A percentile compares a stretch with the other conserved stretches of the same genome.
Conservation (phyloP, 345 rosid genomes). For the Arabidopsis arenosa region DNA sequence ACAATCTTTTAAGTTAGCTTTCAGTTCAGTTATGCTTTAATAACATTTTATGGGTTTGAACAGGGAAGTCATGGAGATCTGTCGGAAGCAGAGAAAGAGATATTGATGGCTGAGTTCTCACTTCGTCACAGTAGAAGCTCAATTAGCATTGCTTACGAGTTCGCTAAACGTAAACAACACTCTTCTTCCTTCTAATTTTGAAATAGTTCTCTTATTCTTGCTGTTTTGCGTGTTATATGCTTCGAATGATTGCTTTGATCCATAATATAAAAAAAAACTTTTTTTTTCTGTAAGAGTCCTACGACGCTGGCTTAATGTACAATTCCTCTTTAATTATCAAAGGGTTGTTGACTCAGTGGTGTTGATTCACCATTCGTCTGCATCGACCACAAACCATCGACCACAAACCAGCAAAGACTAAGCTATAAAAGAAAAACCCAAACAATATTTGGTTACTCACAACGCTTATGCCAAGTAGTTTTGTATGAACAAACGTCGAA, state of each 20-base stretch:
- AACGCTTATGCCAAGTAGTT: no score
- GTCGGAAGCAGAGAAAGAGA: constrained; percentile 66
- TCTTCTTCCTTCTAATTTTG: constrained; percentile 6
- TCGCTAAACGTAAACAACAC: constrained; percentile 57
- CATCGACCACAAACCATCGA: not conserved
- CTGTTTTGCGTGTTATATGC: not conserved
- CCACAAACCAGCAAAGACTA: not conserved
- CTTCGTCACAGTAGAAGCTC: constrained; percentile 84
- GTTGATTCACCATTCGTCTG: not conserved
- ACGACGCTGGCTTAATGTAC: not conserved
- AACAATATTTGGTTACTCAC: no score
- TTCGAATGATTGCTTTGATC: not conserved
- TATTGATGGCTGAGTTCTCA: constrained; percentile 83
- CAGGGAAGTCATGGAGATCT: constrained; percentile 93
- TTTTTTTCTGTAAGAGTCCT: not conserved
- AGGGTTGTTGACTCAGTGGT: not conserved
- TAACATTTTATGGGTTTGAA: not conserved
- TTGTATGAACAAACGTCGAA: not conserved
- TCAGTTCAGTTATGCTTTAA: not conserved
- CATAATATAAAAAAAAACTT: no score
- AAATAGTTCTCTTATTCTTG: not conserved
- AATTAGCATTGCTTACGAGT: constrained; percentile 66
- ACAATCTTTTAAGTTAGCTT: constrained; percentile 2
- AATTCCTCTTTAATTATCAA: not conserved
- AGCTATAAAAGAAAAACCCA: not conserved